Evolutionary conservation across 805 yeast species (phyloP), one percentile per base, ranked within the genome.

Genomic region (Candida rishiriensis): DNA sequence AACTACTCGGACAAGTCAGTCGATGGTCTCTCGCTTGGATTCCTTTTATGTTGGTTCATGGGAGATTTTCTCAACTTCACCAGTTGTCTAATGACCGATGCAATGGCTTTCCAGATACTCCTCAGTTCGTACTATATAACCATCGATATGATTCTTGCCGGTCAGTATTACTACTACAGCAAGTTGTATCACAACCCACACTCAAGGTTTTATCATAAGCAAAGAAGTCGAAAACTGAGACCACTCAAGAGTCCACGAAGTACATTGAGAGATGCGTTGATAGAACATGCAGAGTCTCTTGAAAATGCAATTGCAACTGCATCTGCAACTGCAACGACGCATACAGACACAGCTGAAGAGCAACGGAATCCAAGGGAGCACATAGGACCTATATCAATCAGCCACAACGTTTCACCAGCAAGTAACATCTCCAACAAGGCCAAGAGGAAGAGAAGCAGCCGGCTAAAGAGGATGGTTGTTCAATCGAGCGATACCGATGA

Each of bases 11-110:
- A 69, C 53, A 75, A 79, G 49, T 75, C 85, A 2, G 85, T 85
- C 4, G 86, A 78, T 15, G 90, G 90, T 3, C 69, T 84, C 17
- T 79, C 87, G 11, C 69, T 77, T 29, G 70, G 72, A 5, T 84
- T 84, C 51, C 70, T 84, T 3, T 49, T 71, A 10, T 73, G 79
- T 44, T 84, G 89, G 89, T 73, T 80, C 48, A 56, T 71, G 42
- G 91, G 90, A 10, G 88, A 81, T 55, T 61, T 72, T 29, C 58
- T 82, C 12, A 79, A 80, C 50, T 68, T 82, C 16, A 37, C 65
- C 1, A 76, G 79, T 28, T 73, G 80, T 49, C 33, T 76, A 12
- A 54, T 76, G 46, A 73, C 78, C 1, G 56, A 65, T 17, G 79
- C 80, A 1, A 62, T 74, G 55, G 67, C 72, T 18, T 76, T 74